Evolutionary conservation across 345 rosid genomes (phyloP), one percentile per base, ranked within the genome.

Genomic region (Mercurialis annua): DNA sequence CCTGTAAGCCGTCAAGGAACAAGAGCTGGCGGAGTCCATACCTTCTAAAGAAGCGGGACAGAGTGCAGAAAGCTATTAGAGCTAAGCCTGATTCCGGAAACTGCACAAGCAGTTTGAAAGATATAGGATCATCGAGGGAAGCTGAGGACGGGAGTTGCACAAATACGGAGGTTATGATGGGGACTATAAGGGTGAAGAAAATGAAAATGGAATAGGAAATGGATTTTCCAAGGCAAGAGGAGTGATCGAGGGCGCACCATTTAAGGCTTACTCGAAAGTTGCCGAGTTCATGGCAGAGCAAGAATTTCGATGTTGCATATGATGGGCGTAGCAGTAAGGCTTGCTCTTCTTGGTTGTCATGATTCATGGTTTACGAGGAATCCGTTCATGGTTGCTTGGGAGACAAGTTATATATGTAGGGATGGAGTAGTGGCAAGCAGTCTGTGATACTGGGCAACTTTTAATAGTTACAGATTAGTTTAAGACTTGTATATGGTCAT

Each of bases 201-300:
- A 73, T 30, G 71, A 86, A 85, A 0, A 76, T 59, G 75, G 78
- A 34, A 66, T 77, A 79, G 6, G 95, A 88, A n/a, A 86, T 18
- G 53, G 54, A 68, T 73, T 64, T 86, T 26, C 90, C 88, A 1
- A 31, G 8, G 71, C 72, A 58, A 26, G 94, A 70, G 56, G 92
- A 82, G 75, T 90, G 97, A 58, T 90, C 87, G 30, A 90, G 82
- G 1, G 90, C 84, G 8, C 87, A 86, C 86, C 85, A 86, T 64
- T 71, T 79, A 43, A 90, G 92, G 69, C 89, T 73, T 18, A 81
- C 52, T 20, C 85, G 84, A 47, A 88, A 90, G 70, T 64, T 74
- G 54, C 63, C 76, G 14, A 84, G 78, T 67, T 84, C 90, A 47
- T 87, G 86, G 0, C 59, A 56, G 53, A 74, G 72, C n/a, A 69